phyloP scores from a whole-genome alignment of 192 early-diverging fungal genomes.

The Entomortierella beljakovae region DNA sequence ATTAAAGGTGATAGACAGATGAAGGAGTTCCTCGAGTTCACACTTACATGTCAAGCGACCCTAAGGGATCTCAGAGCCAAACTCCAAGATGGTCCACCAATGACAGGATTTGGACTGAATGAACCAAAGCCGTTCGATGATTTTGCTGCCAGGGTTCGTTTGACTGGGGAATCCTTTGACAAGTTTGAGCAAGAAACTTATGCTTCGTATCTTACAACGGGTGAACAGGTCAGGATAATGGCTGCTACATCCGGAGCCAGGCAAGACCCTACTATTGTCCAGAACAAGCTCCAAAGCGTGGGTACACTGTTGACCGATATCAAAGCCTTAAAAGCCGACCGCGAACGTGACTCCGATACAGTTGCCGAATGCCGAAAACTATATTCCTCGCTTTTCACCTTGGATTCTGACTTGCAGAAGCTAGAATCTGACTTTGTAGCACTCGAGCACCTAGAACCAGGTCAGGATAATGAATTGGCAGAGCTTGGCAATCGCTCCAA shows the following conservation, averaged over 20 bases:
- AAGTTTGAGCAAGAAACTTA: conserved; percentile 12
- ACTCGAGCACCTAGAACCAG: conserved; percentile 32
- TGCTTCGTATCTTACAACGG: conserved; percentile 1
- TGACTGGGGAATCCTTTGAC: conserved; percentile 13
- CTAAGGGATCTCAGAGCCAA: conserved; percentile 17
- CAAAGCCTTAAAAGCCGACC: conserved; percentile 20
- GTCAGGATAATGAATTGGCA: conserved; percentile 14
- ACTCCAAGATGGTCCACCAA: conserved; percentile 17
- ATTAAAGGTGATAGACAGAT: conserved; percentile 47
- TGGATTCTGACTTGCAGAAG: conserved; percentile 6
- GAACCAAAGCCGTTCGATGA: conserved; percentile 28
- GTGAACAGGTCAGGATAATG: conserved; percentile 24
- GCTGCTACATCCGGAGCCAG: conserved; percentile 14
- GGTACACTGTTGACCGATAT: conserved; percentile 5
- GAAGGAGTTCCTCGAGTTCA: conserved; percentile 37
- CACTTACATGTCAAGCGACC: conserved; percentile 20
- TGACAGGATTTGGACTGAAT: conserved; percentile 36
- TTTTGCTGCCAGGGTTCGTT: conserved; percentile 6
- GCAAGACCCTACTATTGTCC: conserved; percentile 35
- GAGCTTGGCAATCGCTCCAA: conserved; percentile 18
- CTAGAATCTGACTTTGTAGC: conserved; percentile 16
- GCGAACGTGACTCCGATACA: conserved; percentile 31
- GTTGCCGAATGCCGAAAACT: conserved; percentile 29
- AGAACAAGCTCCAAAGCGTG: conserved; percentile 24
- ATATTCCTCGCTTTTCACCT: not conserved